Evolutionary conservation across 2,329 filamentous ascomycete species (phyloP).

Genomic region (Fusarium xyrophilum): DNA sequence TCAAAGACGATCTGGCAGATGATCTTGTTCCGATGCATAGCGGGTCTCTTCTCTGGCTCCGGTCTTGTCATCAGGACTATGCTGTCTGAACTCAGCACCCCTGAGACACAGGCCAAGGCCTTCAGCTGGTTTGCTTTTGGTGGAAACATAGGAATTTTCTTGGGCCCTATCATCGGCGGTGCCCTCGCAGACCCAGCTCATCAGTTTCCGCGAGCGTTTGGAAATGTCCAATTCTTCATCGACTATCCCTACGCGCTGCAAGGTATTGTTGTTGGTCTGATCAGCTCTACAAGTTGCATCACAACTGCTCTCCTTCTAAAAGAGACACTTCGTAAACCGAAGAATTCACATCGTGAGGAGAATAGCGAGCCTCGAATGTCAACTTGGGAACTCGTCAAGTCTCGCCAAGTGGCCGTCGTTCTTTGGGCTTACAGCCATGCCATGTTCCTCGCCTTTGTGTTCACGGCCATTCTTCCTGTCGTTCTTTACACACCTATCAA

Average conservation of each 20-base stretch:
- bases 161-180: constrained; percentile 75
- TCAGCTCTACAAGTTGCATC: constrained; percentile 62
- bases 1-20: constrained; percentile 74
- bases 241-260: constrained; percentile 62
- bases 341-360: background rate
- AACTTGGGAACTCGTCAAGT: constrained; percentile 57
- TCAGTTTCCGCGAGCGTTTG: constrained; percentile 66
- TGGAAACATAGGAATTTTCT: constrained; percentile 75
- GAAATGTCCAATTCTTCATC: constrained; percentile 53
- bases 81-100: constrained; percentile 75
- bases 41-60: constrained; percentile 76
- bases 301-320: constrained; percentile 64
- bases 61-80: constrained; percentile 79
- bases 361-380: constrained; percentile 21
- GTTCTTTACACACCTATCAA: constrained; percentile 69
- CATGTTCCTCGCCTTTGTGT: constrained; percentile 73
- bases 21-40: constrained; percentile 73
- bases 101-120: constrained; percentile 72
- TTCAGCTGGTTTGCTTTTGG: constrained; percentile 81
- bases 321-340: constrained; percentile 59
- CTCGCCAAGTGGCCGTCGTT: constrained; percentile 70
- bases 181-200: constrained; percentile 69
- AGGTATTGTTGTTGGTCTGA: constrained; percentile 61
- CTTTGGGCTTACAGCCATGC: constrained; percentile 70
- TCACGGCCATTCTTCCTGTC: constrained; percentile 73